A percentile compares a stretch with the other conserved stretches of the same genome.
Conservation (phyloP, 768 basidiomycete species). For the Pholiota conissans region DNA sequence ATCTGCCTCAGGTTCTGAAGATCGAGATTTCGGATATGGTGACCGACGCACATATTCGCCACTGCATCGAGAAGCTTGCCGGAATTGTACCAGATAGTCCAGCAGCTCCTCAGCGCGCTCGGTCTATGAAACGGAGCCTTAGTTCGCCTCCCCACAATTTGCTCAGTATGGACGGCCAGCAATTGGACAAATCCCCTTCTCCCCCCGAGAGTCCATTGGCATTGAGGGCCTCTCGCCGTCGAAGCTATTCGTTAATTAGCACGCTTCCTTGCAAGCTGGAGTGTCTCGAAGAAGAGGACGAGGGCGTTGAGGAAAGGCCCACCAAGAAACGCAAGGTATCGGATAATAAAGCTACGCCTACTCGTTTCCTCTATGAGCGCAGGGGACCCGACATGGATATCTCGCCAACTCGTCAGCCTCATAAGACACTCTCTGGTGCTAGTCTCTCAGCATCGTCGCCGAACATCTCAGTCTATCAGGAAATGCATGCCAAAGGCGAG, state of each 20-base stretch:
- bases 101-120: conserved; percentile 35
- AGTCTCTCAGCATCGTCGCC: too few species aligned
- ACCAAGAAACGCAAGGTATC: conserved; percentile 23
- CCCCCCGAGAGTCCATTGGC: conserved; percentile 39
- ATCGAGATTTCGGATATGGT: conserved; percentile 39
- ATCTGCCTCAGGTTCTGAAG: conserved; percentile 49
- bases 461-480: not conserved
- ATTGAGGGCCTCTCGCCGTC: conserved; percentile 23
- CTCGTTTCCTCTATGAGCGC: conserved; percentile 4
- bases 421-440: too few species aligned
- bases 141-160: too few species aligned
- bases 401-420: not conserved
- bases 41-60: conserved; percentile 44
- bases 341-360: conserved; percentile 3
- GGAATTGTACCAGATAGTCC: conserved; percentile 47
- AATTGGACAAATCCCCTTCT: conserved; percentile 12
- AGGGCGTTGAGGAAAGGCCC: conserved; percentile 20
- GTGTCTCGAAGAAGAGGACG: conserved; percentile 24
- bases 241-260: conserved; percentile 6
- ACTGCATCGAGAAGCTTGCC: conserved; percentile 59
- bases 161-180: too few species aligned
- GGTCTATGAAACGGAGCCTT: too few species aligned
- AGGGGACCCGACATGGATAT: not conserved
- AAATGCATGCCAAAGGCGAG: not conserved
- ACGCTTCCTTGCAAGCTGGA: conserved; percentile 20